Base-by-base conservation (phyloP, 2,329 filamentous ascomycete genomes). In the Thelonectria olida region DNA sequence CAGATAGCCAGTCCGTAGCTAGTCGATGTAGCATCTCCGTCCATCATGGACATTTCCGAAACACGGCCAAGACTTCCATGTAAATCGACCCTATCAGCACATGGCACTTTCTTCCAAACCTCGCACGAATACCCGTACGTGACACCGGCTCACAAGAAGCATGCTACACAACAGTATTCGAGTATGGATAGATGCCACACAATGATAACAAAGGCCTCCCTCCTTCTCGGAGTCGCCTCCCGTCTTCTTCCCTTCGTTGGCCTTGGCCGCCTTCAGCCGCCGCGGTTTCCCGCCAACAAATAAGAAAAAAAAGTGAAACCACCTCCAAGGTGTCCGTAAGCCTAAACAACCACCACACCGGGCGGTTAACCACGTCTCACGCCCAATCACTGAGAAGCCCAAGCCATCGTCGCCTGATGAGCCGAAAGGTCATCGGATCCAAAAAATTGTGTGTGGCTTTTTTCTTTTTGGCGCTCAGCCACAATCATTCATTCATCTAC, bases 311-410 rank as follows among this genome's bases (percentile, higher is more conserved):
- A 15, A 31, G 53, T 56, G 58, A 38, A 51, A 60, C 45, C 28
- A 47, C 39, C 19, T 50, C 22, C 19, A 34, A 34, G 15, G 31
- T 34, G 31, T 13, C 31, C 57, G 22, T 45, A 27, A 27, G 42
- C 15, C 20, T 10, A 45, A 45, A 15, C 13, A 15, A 54, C 9
- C 38, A 13, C 22, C 28, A 8, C 27, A 8, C 15, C 23, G 28
- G 53, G 53, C 44, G 53, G 53, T 48, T 49, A 41, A 42, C 13
- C 23, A 49, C 19, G 34, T 15, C 15, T 23, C 42, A 56, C 27
- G 17, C 19, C 53, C 53, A 56, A 56, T 56, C 53, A 56, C 53
- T 20, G n/a, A 39, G 27, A 19, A 50, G 58, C 51, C 31, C 51
- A 47, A 55, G 45, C 51, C 51, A 60, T 4, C n/a, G 44, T 58